Evolutionary conservation across 305 asterid species (phyloP), one percentile per base, ranked within the genome.

Genomic region (Fraxinus angustifolia): DNA sequence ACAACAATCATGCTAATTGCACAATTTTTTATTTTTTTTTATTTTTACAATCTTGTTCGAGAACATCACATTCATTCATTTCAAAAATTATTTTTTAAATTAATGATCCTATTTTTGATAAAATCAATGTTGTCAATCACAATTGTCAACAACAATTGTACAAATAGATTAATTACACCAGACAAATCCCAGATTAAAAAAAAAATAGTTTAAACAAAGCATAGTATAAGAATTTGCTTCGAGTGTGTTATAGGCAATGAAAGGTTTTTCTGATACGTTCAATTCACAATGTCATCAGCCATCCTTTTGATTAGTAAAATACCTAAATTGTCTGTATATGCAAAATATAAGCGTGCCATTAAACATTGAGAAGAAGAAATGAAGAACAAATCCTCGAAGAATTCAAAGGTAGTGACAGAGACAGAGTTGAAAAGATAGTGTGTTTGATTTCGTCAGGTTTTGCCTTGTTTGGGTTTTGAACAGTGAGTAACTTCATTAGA

Each of bases 251-350:
- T 3, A 12, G 6, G 14, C 3, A 48, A 48, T 14, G 58, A 3
- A 4, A 3, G 58, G 58, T 12, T 14, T 48, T 42, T 11, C n/a
- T 10, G 0, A 2, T 11, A 11, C 42, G 42, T 36, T 92, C 94
- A 89, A 89, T 88, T 90, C 94, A 89, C 5, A 60, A 6, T 53
- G 58, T 3, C 71, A 23, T 62, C 71, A 62, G n/a, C 71, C 21
- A 62, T 19, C 26, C 67, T 56, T 56, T 6, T 16, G 26, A 16
- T 53, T 53, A 16, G 62, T n/a, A 16, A 53, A 6, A 53, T 53
- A 14, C 62, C 7, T 53, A 53, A 53, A 12, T 53, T 53, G 23
- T 53, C 45, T 40, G 14, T 40, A 10, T 2, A 10, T 0, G 48
- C 12, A 40, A 40, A 40, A 40, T 40, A 10, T 40, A 40, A 40